Base-by-base conservation (phyloP, 306 rosid genomes). In the Benincasa hispida region DNA sequence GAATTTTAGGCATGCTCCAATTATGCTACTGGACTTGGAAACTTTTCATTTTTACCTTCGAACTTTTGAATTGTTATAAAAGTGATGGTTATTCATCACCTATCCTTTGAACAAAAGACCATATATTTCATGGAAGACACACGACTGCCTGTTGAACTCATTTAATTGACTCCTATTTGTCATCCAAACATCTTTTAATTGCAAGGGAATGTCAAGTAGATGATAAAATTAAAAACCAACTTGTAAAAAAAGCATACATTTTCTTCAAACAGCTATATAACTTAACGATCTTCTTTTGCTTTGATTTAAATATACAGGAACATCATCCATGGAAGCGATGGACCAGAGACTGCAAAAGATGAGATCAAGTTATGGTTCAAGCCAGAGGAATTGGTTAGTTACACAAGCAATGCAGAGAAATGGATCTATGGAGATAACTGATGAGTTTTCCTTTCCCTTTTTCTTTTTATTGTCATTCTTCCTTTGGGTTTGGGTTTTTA, bases 281-380 rank as follows among this genome's bases (percentile, higher is more conserved):
- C 15, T 42, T 24, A 15, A 69, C 47, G 1, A 47, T 22, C 6
- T 2, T 28, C 24, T 53, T 9, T 7, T 32, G 48, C 42, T 19
- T 24, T 1, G 25, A 19, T 21, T 28, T 77, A 77, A 82, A 56
- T 17, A 14, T 53, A 74, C 74, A 94, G 99, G 81, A 94, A 94
- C 68, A 90, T 94, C 88, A 94, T 94, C 80, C 99, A 92, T 79
- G 99, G 99, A 12, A 94, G 99, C 22, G 99, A 92, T 86, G 98
- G 92, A 53, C 99, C 92, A 3, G 92, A 92, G 84, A 94, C 98
- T 57, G 96, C 99, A 6, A 88, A 89, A 80, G 92, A 92, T 22
- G 99, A 94, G 82, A 94, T 94, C 55, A 84, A 78, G 19, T 79
- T 94, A 84, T 94, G 99, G 99, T 94, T 94, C 84, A 86, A 87